These are phyloP conservation scores for Vitis rotundifolia DNA, from an alignment of 164 flowering plant species.

Conservation along the genomic window DNA sequence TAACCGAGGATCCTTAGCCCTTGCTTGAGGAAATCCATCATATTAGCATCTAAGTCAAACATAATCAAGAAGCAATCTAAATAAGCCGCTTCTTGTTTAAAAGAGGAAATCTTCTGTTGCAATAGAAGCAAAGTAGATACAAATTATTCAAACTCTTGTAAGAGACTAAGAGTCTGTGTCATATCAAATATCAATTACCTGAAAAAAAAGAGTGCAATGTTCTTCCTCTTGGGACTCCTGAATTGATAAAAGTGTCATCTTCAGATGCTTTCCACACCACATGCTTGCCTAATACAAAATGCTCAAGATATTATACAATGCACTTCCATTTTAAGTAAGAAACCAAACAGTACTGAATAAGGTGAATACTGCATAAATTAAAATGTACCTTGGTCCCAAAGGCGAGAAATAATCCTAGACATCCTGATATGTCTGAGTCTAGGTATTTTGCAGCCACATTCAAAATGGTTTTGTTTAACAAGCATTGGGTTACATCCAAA, in stretches of 20 bases:
- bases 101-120: no score
- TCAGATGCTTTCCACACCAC: conserved; percentile 82
- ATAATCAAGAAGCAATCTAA: no score
- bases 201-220: conserved; percentile 53
- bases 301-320: not conserved
- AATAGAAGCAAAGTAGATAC: not conserved
- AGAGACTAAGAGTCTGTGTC: not conserved
- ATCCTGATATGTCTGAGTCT: conserved; percentile 36
- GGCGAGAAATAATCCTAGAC: conserved; percentile 41
- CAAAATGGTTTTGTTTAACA: conserved; percentile 64
- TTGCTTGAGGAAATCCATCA: no score
- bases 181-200: conserved; percentile 40
- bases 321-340: not conserved
- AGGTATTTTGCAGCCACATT: conserved; percentile 55
- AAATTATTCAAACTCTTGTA: not conserved
- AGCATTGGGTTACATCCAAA: conserved; percentile 69
- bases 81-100: no score
- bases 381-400: conserved; percentile 70
- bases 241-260: conserved; percentile 61
- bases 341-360: not conserved
- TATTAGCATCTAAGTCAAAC: no score
- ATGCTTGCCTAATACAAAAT: conserved; percentile 58
- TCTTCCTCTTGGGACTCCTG: conserved; percentile 79
- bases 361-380: not conserved
- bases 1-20: no score